Conservation (phyloP, 495 filamentous ascomycete genomes). For the Podospora comata region DNA sequence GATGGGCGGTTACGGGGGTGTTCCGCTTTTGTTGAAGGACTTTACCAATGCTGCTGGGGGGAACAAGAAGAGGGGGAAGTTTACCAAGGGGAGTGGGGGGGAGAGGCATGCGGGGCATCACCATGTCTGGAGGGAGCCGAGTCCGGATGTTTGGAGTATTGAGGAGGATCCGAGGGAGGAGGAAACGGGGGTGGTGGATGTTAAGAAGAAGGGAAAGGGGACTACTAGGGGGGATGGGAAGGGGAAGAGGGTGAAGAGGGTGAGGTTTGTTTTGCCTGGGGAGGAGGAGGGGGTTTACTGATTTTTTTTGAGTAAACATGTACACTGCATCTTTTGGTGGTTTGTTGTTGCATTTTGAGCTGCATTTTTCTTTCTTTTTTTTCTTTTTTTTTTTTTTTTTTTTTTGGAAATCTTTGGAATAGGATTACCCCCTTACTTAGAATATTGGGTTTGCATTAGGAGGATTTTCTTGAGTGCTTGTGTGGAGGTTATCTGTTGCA, state of each 20-base stretch:
- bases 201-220: slow-evolving; percentile 26
- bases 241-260: slow-evolving; percentile 51
- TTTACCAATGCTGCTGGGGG: not conserved
- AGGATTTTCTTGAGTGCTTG: too few species aligned
- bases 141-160: slow-evolving; percentile 51
- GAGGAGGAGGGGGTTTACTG: slow-evolving; percentile 15
- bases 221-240: slow-evolving; percentile 34
- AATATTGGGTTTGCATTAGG: too few species aligned
- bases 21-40: slow-evolving; percentile 29
- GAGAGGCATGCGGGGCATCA: slow-evolving; percentile 25
- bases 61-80: not conserved
- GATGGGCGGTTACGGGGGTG: not conserved
- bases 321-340: not conserved
- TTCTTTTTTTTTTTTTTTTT: too few species aligned
- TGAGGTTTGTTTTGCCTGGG: slow-evolving; percentile 48
- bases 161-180: slow-evolving; percentile 50
- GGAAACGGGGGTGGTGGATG: slow-evolving; percentile 30
- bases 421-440: too few species aligned
- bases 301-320: slow-evolving; percentile 8
- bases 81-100: not conserved
- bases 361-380: too few species aligned
- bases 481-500: not conserved
- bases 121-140: slow-evolving; percentile 49
- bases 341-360: not conserved
- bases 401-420: too few species aligned